phyloP scores from a whole-genome alignment of 2,329 filamentous ascomycete genomes.

The Fusarium tuaranense region DNA sequence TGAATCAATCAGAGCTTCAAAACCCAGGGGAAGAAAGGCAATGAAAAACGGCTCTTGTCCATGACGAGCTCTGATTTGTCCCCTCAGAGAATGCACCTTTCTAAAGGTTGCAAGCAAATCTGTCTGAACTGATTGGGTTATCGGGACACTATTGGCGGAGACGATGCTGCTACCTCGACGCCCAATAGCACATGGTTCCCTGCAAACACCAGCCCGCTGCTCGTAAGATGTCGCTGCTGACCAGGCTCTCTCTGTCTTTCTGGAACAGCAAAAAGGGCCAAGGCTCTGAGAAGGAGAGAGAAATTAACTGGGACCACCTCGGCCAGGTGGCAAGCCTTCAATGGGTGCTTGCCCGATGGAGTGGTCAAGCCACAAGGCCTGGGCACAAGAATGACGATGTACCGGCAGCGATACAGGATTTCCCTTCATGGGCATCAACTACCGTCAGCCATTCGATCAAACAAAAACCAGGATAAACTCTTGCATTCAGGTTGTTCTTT shows the following conservation, averaged over 20 bases:
- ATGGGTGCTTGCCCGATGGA: conserved; percentile 21
- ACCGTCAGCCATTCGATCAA: conserved; percentile 7
- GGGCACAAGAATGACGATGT: conserved; percentile 4
- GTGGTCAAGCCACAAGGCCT: conserved; percentile 4
- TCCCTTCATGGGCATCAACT: conserved; percentile 3
- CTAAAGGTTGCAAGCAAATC: conserved; percentile 33
- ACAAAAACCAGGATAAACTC: neutral
- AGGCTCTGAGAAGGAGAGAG: conserved; percentile 13
- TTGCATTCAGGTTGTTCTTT: neutral
- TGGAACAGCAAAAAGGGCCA: conserved; percentile 16
- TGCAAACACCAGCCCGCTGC: conserved; percentile 4
- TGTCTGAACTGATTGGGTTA: conserved; percentile 34
- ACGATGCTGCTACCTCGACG: neutral
- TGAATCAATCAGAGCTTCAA: conserved; percentile 5
- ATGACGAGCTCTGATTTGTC: conserved; percentile 31
- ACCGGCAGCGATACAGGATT: neutral
- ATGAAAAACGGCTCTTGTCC: neutral
- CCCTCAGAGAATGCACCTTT: conserved; percentile 13
- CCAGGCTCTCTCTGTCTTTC: conserved; percentile 12
- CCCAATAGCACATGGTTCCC: conserved; percentile 26
- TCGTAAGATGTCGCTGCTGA: conserved; percentile 23
- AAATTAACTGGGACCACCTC: conserved; percentile 35
- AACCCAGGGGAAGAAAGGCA: conserved; percentile 10
- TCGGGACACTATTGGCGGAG: conserved; percentile 27
- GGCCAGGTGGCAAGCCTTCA: conserved; percentile 41